Evolutionary conservation across 2,329 filamentous ascomycete species (phyloP).

Genomic region (Verticillium albo-atrum): DNA sequence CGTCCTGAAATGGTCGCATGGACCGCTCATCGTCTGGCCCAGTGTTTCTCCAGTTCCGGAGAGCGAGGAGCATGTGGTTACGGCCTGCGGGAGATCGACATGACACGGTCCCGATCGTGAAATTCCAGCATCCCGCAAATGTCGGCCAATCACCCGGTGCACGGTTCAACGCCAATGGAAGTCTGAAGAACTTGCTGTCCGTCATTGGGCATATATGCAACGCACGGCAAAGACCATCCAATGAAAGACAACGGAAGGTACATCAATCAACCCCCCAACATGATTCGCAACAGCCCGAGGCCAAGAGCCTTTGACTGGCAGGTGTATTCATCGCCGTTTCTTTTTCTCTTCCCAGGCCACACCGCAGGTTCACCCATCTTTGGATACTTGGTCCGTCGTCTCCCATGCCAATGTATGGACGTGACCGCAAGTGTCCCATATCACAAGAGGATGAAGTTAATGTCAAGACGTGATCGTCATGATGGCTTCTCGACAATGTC

Average conservation of each 20-base stretch:
- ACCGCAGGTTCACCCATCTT: too few relatives aligned
- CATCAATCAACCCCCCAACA: background rate
- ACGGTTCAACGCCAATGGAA: background rate
- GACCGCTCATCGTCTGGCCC: background rate
- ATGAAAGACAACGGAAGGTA: background rate
- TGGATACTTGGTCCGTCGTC: too few relatives aligned
- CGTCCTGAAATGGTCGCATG: background rate
- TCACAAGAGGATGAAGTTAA: too few relatives aligned
- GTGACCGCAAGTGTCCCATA: too few relatives aligned
- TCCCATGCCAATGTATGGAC: too few relatives aligned
- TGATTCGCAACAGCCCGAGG: background rate
- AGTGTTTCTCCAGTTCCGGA: background rate
- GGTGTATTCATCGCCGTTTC: too few relatives aligned
- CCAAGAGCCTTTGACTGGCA: too few relatives aligned
- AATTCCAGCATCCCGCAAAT: background rate
- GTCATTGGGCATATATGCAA: background rate
- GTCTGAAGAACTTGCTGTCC: background rate
- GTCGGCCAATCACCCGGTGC: background rate
- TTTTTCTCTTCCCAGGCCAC: too few relatives aligned
- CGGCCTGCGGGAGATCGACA: background rate
- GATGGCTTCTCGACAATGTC: background rate
- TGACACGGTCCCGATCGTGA: background rate
- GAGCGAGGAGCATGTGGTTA: background rate
- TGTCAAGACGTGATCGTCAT: too few relatives aligned
- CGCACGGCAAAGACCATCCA: background rate